phyloP scores from a whole-genome alignment of 805 yeast genomes.

The Lipomyces japonicus region DNA sequence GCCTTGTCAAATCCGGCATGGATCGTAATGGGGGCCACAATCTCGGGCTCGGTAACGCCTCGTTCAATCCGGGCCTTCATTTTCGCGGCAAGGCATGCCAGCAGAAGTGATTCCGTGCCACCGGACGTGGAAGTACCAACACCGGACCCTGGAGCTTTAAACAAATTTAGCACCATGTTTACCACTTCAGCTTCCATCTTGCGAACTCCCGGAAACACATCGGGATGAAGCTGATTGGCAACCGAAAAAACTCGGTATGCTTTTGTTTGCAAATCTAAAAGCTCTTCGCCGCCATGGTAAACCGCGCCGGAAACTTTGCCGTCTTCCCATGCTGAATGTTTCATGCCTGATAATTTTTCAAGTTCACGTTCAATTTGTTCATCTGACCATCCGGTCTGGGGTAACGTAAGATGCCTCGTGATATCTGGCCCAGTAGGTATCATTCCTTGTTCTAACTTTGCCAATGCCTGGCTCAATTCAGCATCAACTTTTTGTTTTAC shows the following conservation, averaged over 20 bases:
- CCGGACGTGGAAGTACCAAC: constrained; percentile 89
- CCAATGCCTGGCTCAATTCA: constrained; percentile 52
- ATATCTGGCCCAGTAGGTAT: constrained; percentile 50
- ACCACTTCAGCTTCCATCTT: constrained; percentile 96
- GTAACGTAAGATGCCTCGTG: constrained; percentile 44
- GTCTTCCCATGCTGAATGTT: constrained; percentile 73
- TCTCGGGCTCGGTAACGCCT: constrained; percentile 72
- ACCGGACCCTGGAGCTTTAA: constrained; percentile 71
- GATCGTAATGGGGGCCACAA: constrained; percentile 81
- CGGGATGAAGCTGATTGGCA: constrained; percentile 95
- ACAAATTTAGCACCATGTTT: constrained; percentile 69
- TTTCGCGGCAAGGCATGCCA: constrained; percentile 86
- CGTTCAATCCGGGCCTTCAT: constrained; percentile 54
- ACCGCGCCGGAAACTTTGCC: constrained; percentile 95
- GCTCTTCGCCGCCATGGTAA: constrained; percentile 87
- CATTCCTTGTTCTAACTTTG: constrained; percentile 53
- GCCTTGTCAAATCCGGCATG: constrained; percentile 97
- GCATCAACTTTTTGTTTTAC: constrained; percentile 54
- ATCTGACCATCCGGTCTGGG: constrained; percentile 54
- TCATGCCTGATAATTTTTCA: constrained; percentile 43
- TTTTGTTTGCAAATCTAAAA: constrained; percentile 66
- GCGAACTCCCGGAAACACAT: constrained; percentile 92
- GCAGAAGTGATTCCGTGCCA: constrained; percentile 87
- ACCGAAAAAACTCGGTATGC: constrained; percentile 77
- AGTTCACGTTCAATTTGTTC: constrained; percentile 50